Conservation (phyloP, 2,329 filamentous ascomycete species). For the Parastagonospora nodorum region DNA sequence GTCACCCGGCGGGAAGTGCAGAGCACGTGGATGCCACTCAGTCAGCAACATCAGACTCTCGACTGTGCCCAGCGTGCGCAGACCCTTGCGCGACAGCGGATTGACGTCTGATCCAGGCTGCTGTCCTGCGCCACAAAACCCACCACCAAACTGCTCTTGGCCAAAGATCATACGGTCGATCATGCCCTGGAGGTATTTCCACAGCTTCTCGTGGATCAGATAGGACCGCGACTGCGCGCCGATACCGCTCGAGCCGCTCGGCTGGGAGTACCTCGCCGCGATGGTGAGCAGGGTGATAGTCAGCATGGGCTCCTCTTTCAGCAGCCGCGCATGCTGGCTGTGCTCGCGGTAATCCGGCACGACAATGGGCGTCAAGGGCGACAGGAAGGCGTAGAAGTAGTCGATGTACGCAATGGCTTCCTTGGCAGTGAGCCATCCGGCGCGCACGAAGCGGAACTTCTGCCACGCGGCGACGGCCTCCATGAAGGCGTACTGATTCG, state of each 20-base stretch:
- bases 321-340: slow-evolving; percentile 76
- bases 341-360: slow-evolving; percentile 87
- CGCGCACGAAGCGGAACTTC: slow-evolving; percentile 90
- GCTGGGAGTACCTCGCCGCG: slow-evolving; percentile 81
- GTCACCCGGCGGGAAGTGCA: slow-evolving; percentile 84
- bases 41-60: slow-evolving; percentile 93
- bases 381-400: slow-evolving; percentile 93
- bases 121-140: slow-evolving; percentile 76
- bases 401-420: slow-evolving; percentile 94
- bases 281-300: slow-evolving; percentile 91
- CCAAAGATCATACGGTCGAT: slow-evolving; percentile 95
- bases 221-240: slow-evolving; percentile 80
- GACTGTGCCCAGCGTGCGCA: slow-evolving; percentile 89
- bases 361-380: slow-evolving; percentile 90
- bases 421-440: slow-evolving; percentile 92
- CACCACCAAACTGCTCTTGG: slow-evolving; percentile 91
- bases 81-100: slow-evolving; percentile 64
- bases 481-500: slow-evolving; percentile 48
- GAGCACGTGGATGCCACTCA: slow-evolving; percentile 93
- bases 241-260: slow-evolving; percentile 70
- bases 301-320: slow-evolving; percentile 91
- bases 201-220: slow-evolving; percentile 92
- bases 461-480: slow-evolving; percentile 87
- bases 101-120: slow-evolving; percentile 70
- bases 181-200: slow-evolving; percentile 93